phyloP scores from a whole-genome alignment of 2,329 filamentous ascomycete species.

The Fusarium nodosum region DNA sequence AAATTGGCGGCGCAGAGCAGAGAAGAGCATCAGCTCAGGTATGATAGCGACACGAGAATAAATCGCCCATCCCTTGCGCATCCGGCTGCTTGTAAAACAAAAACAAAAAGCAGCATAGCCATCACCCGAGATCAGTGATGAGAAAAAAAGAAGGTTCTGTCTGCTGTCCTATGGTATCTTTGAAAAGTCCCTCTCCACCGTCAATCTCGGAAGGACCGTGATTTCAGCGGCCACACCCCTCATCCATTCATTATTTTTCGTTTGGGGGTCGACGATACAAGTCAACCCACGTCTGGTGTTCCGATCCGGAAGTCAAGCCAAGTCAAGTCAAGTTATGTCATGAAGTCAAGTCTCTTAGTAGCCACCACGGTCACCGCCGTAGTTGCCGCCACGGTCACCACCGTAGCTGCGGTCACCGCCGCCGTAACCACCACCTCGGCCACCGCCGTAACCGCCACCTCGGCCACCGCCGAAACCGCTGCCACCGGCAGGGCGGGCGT shows the following conservation, averaged over 20 bases:
- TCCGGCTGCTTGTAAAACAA: background rate
- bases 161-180: constrained; percentile 14
- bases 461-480: background rate
- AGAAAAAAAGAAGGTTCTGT: constrained; percentile 12
- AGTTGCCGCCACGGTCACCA: no score
- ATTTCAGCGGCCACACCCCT: constrained; percentile 3
- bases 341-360: constrained; percentile 3
- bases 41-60: constrained; percentile 3
- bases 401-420: constrained; percentile 4
- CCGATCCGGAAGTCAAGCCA: background rate
- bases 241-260: constrained; percentile 8
- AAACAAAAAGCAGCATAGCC: background rate
- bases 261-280: constrained; percentile 1
- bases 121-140: constrained; percentile 1
- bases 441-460: constrained; percentile 5
- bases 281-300: background rate
- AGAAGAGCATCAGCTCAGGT: constrained; percentile 3
- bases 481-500: background rate
- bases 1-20: background rate
- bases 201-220: background rate
- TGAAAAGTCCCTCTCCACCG: constrained; percentile 11
- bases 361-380: constrained; percentile 3
- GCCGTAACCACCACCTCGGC: constrained; percentile 1
- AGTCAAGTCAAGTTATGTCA: background rate
- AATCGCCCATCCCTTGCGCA: constrained; percentile 5